Conservation (phyloP, 352 stramenopile genomes). For the Globisporangium recalcitrans region DNA sequence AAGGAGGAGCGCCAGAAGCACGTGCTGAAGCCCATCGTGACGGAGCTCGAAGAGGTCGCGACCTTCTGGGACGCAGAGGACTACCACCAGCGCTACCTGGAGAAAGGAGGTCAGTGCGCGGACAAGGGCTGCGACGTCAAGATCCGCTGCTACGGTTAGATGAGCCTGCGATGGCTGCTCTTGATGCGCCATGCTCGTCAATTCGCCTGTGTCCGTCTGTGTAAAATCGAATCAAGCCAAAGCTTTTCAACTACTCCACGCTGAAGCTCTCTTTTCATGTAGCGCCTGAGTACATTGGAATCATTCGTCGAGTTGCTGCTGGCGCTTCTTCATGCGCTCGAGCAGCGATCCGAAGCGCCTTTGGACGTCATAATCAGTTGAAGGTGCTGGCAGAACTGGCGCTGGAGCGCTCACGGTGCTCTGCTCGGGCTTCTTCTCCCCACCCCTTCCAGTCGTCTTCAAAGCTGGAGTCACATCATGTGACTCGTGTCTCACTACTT, state of each 20-base stretch:
- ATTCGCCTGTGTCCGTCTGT: background rate
- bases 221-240: background rate
- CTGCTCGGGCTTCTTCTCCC: background rate
- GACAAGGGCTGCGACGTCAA: slow-evolving; percentile 87
- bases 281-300: too few relatives aligned
- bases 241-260: background rate
- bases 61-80: slow-evolving; percentile 92
- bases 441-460: background rate
- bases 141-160: slow-evolving; percentile 82
- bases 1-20: slow-evolving; percentile 66
- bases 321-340: slow-evolving; percentile 30
- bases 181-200: background rate
- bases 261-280: background rate
- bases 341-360: slow-evolving; percentile 30
- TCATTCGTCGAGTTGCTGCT: slow-evolving; percentile 14
- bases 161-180: too few relatives aligned
- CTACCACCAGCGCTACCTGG: slow-evolving; percentile 96
- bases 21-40: slow-evolving; percentile 79
- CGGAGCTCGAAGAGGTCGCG: slow-evolving; percentile 79
- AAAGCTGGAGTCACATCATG: background rate
- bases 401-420: slow-evolving; percentile 14
- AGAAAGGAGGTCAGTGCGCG: slow-evolving; percentile 91
- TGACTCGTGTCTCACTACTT: background rate
- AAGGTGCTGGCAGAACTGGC: slow-evolving; percentile 6
- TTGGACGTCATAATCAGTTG: slow-evolving; percentile 22